Base-by-base conservation (phyloP, 352 stramenopile species). In the Globisporangium ultimum region DNA sequence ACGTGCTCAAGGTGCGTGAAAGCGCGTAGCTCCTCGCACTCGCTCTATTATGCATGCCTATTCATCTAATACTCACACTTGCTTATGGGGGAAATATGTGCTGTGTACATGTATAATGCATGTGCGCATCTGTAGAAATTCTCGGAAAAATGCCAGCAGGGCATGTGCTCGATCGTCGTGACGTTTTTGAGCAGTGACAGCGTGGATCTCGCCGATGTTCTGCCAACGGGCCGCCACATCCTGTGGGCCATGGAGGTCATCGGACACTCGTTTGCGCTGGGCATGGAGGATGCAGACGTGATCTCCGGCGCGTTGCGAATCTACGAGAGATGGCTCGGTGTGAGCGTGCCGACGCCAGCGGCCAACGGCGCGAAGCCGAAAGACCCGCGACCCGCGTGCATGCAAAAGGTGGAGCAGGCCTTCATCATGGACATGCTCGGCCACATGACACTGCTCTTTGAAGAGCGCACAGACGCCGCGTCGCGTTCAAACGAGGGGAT, bases 361-460 rank as follows among this genome's bases (percentile, higher is more conserved):
- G 68, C 55, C 20, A 68, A 58, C 34, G 68, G 64, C 17, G 61
- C 18, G 49, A 81, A 81, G 51, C 78, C 57, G 1, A 76, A 82
- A 42, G 80, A 93, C 60, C 61, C 71, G 22, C 68, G 80, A 17
- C 84, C 84, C 0, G 64, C 64, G 28, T 91, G 85, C 54, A 93
- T 95, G 84, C 77, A 88, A 34, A 89, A 87, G 58, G 73, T 88
- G 41, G 86, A 93, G 58, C 86, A 95, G 67, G 67, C 74, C 10
- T 95, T 95, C 51, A 92, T 95, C 40, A 84, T 92, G 54, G 86
- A 95, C 57, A 72, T 95, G 62, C 68, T 95, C 47, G 86, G 84
- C 14, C 86, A 95, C 50, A 93, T 95, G 84, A 93, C 86, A 54
- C 61, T 95, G 56, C 72, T 95, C 24, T 93, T 95, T 67, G 86